Conservation (phyloP, 139 green algal genomes). For the Tetraselmis chui region DNA sequence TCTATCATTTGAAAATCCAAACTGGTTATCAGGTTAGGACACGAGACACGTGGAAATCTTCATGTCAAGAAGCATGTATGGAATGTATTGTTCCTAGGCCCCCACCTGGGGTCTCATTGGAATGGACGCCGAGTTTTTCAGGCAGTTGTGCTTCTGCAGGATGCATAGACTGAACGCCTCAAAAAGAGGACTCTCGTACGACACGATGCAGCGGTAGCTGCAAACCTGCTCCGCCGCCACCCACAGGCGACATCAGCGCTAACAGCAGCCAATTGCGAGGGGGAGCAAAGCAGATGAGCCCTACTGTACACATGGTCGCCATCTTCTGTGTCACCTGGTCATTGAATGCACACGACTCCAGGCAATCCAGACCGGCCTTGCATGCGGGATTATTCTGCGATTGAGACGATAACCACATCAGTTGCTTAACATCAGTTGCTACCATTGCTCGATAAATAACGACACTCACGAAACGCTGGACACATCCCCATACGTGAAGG, state of each 20-base stretch:
- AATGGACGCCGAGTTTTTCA: conserved; percentile 50
- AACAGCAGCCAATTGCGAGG: background rate
- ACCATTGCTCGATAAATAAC: too few relatives aligned
- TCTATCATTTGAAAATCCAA: too few relatives aligned
- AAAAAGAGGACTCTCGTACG: conserved; percentile 77
- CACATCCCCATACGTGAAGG: too few relatives aligned
- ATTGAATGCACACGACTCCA: conserved; percentile 72
- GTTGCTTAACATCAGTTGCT: too few relatives aligned
- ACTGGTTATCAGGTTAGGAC: too few relatives aligned
- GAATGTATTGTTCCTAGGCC: too few relatives aligned
- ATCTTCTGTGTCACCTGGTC: conserved; percentile 82
- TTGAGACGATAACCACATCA: too few relatives aligned
- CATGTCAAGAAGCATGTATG: too few relatives aligned
- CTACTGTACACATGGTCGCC: too few relatives aligned
- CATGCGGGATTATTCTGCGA: conserved; percentile 57
- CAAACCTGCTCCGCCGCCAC: conserved; percentile 54
- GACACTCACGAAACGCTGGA: too few relatives aligned
- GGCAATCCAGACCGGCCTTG: conserved; percentile 73
- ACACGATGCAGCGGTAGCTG: conserved; percentile 84
- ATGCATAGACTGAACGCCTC: conserved; percentile 88
- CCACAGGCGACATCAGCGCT: background rate
- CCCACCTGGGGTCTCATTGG: conserved; percentile 52
- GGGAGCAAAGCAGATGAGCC: too few relatives aligned
- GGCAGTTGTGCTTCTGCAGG: conserved; percentile 94
- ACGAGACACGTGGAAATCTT: too few relatives aligned